Evolutionary conservation across 495 filamentous ascomycete species (phyloP), one percentile per base, ranked within the genome.

Genomic region (Lasiosphaeria hispida): DNA sequence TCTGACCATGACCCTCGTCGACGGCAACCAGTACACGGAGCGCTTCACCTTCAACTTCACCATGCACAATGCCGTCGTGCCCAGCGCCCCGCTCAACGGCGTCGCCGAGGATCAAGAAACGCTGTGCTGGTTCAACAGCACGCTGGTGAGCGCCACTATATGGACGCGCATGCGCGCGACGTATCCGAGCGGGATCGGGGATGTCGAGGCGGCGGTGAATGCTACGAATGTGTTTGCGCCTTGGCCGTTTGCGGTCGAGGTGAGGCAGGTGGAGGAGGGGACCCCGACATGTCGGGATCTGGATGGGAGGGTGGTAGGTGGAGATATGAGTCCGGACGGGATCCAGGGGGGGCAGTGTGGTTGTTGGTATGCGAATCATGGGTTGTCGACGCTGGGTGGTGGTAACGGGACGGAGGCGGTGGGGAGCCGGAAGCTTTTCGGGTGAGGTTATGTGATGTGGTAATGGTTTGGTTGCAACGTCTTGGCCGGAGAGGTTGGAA

Each of bases 1-100:
- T 58, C 85, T 92, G 55, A 92, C 89, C 11, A 72, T 95, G 52
- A 85, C 88, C 60, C 76, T 96, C 13, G 77, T 96, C 23, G 83
- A 85, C 60, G 83, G 83, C 10, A 85, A 87, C 64, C 89, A 96
- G 23, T 48, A 62, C 8, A 64, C 65, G 34, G 82, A 85, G 61
- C 73, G 77, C 15, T 82, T 81, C 55, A 63, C 58, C 3, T 84
- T 86, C 63, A 72, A 68, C n/a, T 64, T 80, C 11, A 64, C 59
- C 0, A 64, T 75, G 58, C 61, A 70, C 1, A 83, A 82, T 63
- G 58, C 56, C 0, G 79, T 81, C 11, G 69, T 71, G 3, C 76
- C 82, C 47, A 33, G 30, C 18, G 36, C 18, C 0, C 33, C 40
- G 11, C 10, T 49, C 33, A n/a, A 36, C n/a, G n/a, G n/a, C n/a